Conservation (phyloP, 192 early-diverging fungal genomes). For the Coemansia sp. region DNA sequence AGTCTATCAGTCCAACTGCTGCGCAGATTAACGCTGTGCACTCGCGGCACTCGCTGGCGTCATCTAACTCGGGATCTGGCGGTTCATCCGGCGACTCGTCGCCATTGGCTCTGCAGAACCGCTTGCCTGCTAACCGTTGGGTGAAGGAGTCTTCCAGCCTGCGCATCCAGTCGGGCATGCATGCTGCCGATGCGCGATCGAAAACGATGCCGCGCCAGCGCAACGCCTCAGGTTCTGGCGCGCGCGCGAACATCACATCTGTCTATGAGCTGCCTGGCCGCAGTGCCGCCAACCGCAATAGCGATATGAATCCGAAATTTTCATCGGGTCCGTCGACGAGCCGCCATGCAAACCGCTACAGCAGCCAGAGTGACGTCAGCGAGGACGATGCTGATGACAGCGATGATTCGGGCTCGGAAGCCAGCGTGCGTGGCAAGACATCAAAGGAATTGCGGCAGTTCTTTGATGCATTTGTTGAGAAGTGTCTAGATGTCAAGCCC, state of each 20-base stretch:
- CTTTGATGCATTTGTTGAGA: constrained; percentile 52
- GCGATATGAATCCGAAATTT: not conserved
- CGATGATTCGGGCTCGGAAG: constrained; percentile 5
- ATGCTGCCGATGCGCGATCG: constrained; percentile 14
- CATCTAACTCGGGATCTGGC: constrained; percentile 41
- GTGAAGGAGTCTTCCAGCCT: constrained; percentile 50
- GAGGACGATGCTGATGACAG: constrained; percentile 19
- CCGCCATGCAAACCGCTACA: constrained; percentile 19
- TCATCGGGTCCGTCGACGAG: constrained; percentile 9
- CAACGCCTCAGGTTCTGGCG: constrained; percentile 14
- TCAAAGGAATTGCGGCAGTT: constrained; percentile 44
- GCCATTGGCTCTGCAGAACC: constrained; percentile 41
- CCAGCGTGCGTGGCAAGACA: constrained; percentile 14
- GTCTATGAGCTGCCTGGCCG: constrained; percentile 52
- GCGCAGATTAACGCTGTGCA: constrained; percentile 26
- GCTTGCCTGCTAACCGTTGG: constrained; percentile 45
- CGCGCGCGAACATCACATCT: constrained; percentile 40
- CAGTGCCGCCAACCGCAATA: constrained; percentile 12
- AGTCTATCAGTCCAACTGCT: constrained; percentile 20
- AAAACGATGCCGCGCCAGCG: constrained; percentile 52
- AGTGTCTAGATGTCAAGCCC: constrained; percentile 54
- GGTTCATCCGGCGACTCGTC: constrained; percentile 43
- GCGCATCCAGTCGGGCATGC: constrained; percentile 30
- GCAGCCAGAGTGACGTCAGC: constrained; percentile 21
- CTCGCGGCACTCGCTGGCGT: constrained; percentile 51